These are phyloP conservation scores for Sarocladium oryzae DNA, from an alignment of 2,329 filamentous ascomycete genomes.

Conservation along the genomic window DNA sequence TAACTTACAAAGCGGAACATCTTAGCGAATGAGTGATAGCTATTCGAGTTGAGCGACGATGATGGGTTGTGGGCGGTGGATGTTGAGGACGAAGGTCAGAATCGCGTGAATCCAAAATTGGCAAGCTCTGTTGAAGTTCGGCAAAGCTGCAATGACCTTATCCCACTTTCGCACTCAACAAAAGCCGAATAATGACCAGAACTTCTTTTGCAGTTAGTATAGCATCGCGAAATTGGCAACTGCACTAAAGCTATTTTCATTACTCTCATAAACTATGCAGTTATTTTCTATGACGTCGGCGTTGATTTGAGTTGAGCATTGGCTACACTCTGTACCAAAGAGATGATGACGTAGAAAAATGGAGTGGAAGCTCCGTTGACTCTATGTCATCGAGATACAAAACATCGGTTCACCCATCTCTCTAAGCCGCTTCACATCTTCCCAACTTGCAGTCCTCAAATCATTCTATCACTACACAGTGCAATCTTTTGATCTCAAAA, in stretches of 20 bases:
- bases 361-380: conserved; percentile 6
- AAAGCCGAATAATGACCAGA: too few relatives aligned
- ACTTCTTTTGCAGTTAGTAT: too few relatives aligned
- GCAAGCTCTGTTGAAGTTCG: conserved; percentile 3
- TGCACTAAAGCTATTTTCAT: too few relatives aligned
- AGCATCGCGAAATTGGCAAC: too few relatives aligned
- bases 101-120: not conserved
- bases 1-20: conserved; percentile 42
- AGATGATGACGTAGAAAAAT: conserved; percentile 9
- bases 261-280: too few relatives aligned
- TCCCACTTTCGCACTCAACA: not conserved
- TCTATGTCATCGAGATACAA: conserved; percentile 7
- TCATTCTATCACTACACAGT: too few relatives aligned
- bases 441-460: too few relatives aligned
- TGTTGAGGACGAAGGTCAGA: not conserved
- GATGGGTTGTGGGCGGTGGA: not conserved
- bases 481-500: too few relatives aligned
- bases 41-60: not conserved
- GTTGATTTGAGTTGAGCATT: too few relatives aligned
- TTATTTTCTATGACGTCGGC: conserved; percentile 9
- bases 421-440: too few relatives aligned
- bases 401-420: not conserved
- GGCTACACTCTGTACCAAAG: too few relatives aligned
- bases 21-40: conserved; percentile 15
- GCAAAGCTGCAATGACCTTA: not conserved